Base-by-base conservation (phyloP, 495 filamentous ascomycete genomes). In the Xylaria intraflava region DNA sequence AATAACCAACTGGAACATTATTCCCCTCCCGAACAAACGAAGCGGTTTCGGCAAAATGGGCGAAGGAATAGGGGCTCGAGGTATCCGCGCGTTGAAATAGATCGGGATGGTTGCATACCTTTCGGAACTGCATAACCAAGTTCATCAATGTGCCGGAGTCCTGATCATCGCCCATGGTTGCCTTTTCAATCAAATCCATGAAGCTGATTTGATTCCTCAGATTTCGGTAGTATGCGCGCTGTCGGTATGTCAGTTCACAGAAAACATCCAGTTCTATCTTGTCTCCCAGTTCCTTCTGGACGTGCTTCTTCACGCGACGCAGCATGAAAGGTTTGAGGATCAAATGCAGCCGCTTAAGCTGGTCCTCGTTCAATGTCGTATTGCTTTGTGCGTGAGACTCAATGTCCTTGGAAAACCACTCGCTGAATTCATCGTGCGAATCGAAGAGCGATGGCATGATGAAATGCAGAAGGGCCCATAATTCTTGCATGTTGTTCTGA, bases 331-430 rank as follows among this genome's bases (percentile, higher is more conserved):
- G 93, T 68, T 97, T 97, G 59, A 98, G 74, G 60, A 98, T 98
- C 91, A 97, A 95, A 65, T 99, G 93, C 54, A 99, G 71, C 70
- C 93, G 90, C 68, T 86, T 89, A 38, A 99, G 83, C 69, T 99
- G 93, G 62, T 95, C 90, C 65, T 97, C 93, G 61, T 98, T 97
- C 35, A 98, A 83, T 67, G 97, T 96, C 27, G 93, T 97, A 69
- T 98, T 97, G 70, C 89, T 95, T 69, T 96, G 91, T 9, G 93
- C 94, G 60, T 98, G 93, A 26, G 90, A 96, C 69, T 98, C 93
- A 61, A 98, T 98, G 62, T 98, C 93, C 68, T 97, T 97, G 29
- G 94, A 97, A 72, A 98, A 98, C 93, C 93, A 98, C 64, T 98
- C 93, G 73, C 90, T 96, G 69, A 98, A 98, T 66, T 98, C 93